Conservation (phyloP, 1,139 yeast genomes). For the Geotrichum citri-aurantii region DNA sequence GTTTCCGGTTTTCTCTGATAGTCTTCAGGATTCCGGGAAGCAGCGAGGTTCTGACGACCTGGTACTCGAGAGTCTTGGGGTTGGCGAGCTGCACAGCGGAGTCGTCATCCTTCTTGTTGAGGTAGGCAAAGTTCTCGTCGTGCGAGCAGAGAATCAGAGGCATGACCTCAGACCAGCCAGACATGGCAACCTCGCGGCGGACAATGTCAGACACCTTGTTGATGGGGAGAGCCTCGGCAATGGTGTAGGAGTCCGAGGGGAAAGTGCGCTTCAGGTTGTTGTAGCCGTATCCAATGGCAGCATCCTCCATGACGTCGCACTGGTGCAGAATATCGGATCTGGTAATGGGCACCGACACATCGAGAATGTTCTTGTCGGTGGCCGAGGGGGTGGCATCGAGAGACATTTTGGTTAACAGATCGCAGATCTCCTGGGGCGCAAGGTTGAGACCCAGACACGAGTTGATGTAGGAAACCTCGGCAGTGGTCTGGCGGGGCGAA, state of each 20-base stretch:
- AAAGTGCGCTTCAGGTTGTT: conserved; percentile 79
- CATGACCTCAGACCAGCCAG: conserved; percentile 94
- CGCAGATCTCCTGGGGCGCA: conserved; percentile 59
- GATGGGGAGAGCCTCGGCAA: conserved; percentile 83
- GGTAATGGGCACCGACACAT: conserved; percentile 81
- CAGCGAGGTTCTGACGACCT: conserved; percentile 92
- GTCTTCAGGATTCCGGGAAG: conserved; percentile 95
- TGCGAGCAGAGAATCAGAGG: conserved; percentile 94
- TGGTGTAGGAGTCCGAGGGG: conserved; percentile 72
- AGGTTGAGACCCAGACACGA: conserved; percentile 81
- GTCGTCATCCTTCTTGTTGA: conserved; percentile 70
- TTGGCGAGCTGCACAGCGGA: conserved; percentile 86
- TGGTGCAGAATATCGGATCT: conserved; percentile 95
- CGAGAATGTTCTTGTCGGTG: conserved; percentile 48
- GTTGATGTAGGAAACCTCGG: conserved; percentile 82
- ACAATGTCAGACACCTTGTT: conserved; percentile 88
- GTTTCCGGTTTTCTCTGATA: conserved; percentile 92
- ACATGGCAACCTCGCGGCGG: conserved; percentile 86
- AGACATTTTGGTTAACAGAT: conserved; percentile 75
- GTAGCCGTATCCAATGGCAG: conserved; percentile 94
- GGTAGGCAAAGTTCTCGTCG: conserved; percentile 88
- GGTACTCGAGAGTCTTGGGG: conserved; percentile 95
- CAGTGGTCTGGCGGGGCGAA: conserved; percentile 59
- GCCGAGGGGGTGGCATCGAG: conserved; percentile 55
- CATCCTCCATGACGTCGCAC: conserved; percentile 99